Base-by-base conservation (phyloP, 352 stramenopile species). In the Globisporangium cylindrosporum region DNA sequence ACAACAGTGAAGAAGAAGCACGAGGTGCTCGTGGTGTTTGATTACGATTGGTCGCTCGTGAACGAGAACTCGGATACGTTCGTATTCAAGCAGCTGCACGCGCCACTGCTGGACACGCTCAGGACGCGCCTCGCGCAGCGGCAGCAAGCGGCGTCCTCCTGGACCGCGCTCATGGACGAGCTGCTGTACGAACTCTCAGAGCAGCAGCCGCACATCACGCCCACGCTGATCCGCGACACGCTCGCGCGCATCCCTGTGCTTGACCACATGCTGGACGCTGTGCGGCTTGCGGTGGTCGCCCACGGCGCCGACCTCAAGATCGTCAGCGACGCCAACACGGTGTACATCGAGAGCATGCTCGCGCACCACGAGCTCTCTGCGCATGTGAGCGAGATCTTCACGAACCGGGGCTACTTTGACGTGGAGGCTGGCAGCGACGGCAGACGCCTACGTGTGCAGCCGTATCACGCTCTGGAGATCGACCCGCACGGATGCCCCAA, bases 21-120 rank as follows among this genome's bases (percentile, higher is more conserved):
- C 12, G 24, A 56, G 18, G 74, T 85, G 15, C 76, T 94, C 34
- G 81, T 93, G 36, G 66, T 93, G 51, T 93, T 94, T 48, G 87
- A 94, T 75, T 94, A 92, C 60, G 87, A 94, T 72, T 93, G 87
- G 82, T 94, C 80, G 32, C 73, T 94, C 54, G 78, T 94, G 58
- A 88, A 95, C 68, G 84, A 89, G 25, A 91, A 95, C 75, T 94
- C 88, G 49, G 87, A 95, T 69, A 90, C 73, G 41, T 91, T 86
- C 59, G 69, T 95, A 57, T 93, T 93, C 76, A 71, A 89, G 49
- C 34, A 77, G 65, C 71, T 93, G 5, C 82, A 90, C 53, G 82
- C 88, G 2, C 73, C 88, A 38, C 69, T 95, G 43, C 65, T 93
- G 4, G 61, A 64, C 1, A 70, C 78, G 15, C 60, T 93, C 9